phyloP scores from a whole-genome alignment of 768 basidiomycete species.

The Grammothele lineata region DNA sequence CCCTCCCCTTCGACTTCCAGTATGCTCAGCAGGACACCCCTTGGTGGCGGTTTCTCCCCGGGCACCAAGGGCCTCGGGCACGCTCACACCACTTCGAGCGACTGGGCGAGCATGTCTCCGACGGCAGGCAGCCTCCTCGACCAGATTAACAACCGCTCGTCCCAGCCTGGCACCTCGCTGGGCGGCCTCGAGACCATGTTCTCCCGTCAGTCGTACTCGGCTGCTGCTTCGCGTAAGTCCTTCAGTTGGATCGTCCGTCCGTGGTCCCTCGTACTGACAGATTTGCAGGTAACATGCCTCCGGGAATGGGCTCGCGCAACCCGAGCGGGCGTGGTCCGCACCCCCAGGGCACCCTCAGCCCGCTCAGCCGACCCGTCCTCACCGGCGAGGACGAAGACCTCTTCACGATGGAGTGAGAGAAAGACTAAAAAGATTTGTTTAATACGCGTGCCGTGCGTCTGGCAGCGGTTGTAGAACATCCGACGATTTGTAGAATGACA shows the following conservation, averaged over 20 bases:
- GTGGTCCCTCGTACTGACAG: not conserved
- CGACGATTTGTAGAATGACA: slow-evolving; percentile 2
- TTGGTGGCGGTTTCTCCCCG: slow-evolving; percentile 22
- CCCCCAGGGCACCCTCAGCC: slow-evolving; percentile 43
- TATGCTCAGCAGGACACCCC: slow-evolving; percentile 24
- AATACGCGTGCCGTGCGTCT: not conserved
- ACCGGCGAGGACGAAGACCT: slow-evolving; percentile 64
- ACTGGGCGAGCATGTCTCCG: slow-evolving; percentile 30
- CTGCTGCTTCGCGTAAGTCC: slow-evolving; percentile 29
- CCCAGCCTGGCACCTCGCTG: slow-evolving; percentile 16
- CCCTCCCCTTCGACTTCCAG: slow-evolving; percentile 32
- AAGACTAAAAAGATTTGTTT: too few relatives aligned
- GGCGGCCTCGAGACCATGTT: slow-evolving; percentile 48
- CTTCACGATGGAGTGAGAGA: slow-evolving; percentile 56
- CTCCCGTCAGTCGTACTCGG: slow-evolving; percentile 53
- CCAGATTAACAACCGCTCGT: slow-evolving; percentile 24
- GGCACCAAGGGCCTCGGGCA: slow-evolving; percentile 22
- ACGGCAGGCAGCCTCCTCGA: slow-evolving; percentile 16
- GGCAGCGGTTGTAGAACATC: not conserved
- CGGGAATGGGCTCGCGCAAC: slow-evolving; percentile 20
- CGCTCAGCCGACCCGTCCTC: slow-evolving; percentile 55
- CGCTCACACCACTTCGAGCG: slow-evolving; percentile 19
- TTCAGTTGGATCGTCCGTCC: not conserved
- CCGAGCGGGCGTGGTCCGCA: slow-evolving; percentile 36
- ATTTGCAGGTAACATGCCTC: slow-evolving; percentile 8